Percentiles rank a stretch among this genome's conserved stretches.
Conservation (phyloP, 2,329 filamentous ascomycete species). For the Fusarium albidum region DNA sequence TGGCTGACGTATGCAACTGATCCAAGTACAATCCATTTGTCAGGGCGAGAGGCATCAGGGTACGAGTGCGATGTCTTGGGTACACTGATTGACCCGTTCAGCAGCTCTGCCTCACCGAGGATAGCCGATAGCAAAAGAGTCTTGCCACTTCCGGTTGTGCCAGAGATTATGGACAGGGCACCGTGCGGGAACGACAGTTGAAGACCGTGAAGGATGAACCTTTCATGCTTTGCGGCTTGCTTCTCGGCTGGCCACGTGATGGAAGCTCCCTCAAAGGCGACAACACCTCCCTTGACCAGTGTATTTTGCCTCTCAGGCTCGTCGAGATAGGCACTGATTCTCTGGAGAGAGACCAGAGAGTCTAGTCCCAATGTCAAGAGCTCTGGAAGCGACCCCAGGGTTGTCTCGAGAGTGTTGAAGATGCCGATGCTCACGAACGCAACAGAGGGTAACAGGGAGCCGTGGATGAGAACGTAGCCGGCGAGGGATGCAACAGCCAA, state of each 20-base stretch:
- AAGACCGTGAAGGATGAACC: constrained; percentile 70
- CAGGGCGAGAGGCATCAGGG: constrained; percentile 65
- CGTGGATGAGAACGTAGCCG: constrained; percentile 70
- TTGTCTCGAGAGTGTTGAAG: constrained; percentile 75
- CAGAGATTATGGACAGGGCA: constrained; percentile 77
- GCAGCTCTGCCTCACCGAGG: constrained; percentile 75
- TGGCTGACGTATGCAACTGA: constrained; percentile 78
- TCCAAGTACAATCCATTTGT: constrained; percentile 73
- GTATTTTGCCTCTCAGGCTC: constrained; percentile 67
- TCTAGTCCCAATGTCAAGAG: constrained; percentile 75
- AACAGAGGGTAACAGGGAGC: constrained; percentile 71
- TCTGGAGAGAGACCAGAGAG: constrained; percentile 72
- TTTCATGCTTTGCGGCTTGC: constrained; percentile 61
- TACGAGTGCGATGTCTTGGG: constrained; percentile 57
- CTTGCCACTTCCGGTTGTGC: constrained; percentile 80
- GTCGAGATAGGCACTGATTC: constrained; percentile 74
- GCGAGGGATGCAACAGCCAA: constrained; percentile 75
- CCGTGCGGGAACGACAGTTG: constrained; percentile 71
- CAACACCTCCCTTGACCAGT: constrained; percentile 62
- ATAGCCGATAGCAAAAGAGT: constrained; percentile 76
- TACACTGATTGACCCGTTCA: constrained; percentile 66
- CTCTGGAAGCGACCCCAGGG: constrained; percentile 75
- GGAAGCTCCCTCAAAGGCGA: constrained; percentile 71
- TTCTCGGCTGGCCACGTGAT: constrained; percentile 77
- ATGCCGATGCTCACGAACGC: constrained; percentile 82